A percentile compares a stretch with the other conserved stretches of the same genome.
Conservation (phyloP, 1,284 basidiomycete species). For the Athelia sp. region DNA sequence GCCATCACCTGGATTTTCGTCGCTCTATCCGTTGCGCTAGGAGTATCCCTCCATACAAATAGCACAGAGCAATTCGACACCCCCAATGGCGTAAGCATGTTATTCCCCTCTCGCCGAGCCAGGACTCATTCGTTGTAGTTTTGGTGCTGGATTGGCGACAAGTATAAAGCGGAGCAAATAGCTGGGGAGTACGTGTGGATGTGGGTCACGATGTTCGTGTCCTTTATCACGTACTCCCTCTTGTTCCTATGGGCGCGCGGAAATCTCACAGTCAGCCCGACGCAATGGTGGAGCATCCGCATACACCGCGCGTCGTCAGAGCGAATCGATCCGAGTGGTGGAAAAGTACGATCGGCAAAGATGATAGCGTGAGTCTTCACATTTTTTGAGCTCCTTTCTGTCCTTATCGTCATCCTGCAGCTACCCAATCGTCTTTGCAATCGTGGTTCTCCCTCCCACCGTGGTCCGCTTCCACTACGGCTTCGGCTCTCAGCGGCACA, state of each 20-base stretch:
- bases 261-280: neutral
- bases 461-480: slow-evolving; percentile 13
- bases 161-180: neutral
- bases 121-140: slow-evolving; percentile 9
- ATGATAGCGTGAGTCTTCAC: slow-evolving; percentile 1
- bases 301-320: neutral
- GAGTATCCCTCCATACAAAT: neutral
- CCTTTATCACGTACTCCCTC: neutral
- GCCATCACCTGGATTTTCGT: slow-evolving; percentile 15
- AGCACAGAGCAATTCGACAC: neutral
- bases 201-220: neutral
- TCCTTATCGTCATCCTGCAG: slow-evolving; percentile 5
- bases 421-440: slow-evolving; percentile 17
- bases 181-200: neutral
- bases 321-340: neutral
- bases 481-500: neutral
- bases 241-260: neutral
- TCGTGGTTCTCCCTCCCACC: slow-evolving; percentile 13
- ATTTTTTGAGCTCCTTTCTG: neutral
- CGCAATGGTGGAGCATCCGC: neutral
- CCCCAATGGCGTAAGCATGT: neutral
- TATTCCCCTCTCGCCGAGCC: neutral
- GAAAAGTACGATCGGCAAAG: neutral
- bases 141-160: slow-evolving; percentile 1
- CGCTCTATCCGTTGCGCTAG: slow-evolving; percentile 11